These are phyloP conservation scores for Bipolaris cookei DNA, from an alignment of 2,329 filamentous ascomycete species.

Conservation along the genomic window DNA sequence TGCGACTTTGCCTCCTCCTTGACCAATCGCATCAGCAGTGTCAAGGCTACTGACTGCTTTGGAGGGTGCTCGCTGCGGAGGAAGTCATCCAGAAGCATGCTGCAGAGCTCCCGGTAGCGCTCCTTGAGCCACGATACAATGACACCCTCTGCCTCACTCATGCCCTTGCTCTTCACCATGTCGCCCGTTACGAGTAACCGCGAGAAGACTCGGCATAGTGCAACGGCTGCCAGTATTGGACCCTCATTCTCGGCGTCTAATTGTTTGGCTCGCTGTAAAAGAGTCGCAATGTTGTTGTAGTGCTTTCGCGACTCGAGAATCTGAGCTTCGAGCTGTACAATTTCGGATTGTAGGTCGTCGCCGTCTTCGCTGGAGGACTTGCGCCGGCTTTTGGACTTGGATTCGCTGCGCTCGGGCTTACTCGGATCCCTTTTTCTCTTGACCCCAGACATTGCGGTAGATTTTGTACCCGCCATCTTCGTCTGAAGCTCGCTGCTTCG, in stretches of 20 bases:
- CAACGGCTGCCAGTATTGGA: conserved; percentile 73
- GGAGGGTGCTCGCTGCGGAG: conserved; percentile 66
- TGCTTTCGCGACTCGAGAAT: conserved; percentile 86
- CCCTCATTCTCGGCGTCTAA: conserved; percentile 61
- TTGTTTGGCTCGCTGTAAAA: conserved; percentile 65
- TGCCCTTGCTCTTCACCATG: conserved; percentile 68
- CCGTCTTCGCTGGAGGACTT: conserved; percentile 38
- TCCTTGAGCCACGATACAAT: conserved; percentile 81
- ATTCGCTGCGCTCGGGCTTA: conserved; percentile 45
- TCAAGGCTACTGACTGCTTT: conserved; percentile 72
- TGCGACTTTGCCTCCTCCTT: conserved; percentile 68
- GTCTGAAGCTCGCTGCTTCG: neutral
- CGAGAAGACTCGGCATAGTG: conserved; percentile 85
- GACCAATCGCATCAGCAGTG: conserved; percentile 80
- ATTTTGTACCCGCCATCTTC: conserved; percentile 47
- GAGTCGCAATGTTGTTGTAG: conserved; percentile 84
- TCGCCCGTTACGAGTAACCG: conserved; percentile 77
- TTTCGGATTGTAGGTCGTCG: conserved; percentile 62
- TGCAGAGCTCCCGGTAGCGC: conserved; percentile 73
- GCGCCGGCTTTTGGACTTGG: conserved; percentile 47
- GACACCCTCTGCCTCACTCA: conserved; percentile 74
- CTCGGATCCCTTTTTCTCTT: conserved; percentile 54
- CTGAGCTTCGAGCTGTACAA: conserved; percentile 77
- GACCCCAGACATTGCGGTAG: conserved; percentile 38
- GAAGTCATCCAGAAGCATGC: conserved; percentile 62